phyloP scores from a whole-genome alignment of 768 basidiomycete species.

The Suillus spraguei region DNA sequence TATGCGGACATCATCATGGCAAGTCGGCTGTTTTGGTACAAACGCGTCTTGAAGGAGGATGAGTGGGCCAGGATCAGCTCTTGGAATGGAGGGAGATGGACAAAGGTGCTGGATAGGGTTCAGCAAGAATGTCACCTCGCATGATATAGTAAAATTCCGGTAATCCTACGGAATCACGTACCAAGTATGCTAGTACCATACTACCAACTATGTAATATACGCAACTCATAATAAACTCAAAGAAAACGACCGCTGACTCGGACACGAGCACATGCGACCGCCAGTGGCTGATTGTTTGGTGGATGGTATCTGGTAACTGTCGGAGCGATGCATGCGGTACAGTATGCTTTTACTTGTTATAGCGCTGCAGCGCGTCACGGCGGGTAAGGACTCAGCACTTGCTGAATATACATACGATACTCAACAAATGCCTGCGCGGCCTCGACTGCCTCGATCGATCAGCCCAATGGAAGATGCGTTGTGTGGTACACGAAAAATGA shows the following conservation, averaged over 20 bases:
- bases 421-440: slow-evolving; percentile 11
- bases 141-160: neutral
- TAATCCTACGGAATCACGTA: no score
- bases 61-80: slow-evolving; percentile 5
- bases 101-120: slow-evolving; percentile 5
- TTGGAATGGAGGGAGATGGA: slow-evolving; percentile 12
- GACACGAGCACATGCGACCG: no score
- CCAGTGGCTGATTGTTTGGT: no score
- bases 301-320: no score
- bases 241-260: no score
- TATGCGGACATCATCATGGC: slow-evolving; percentile 13
- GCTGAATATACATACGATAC: neutral
- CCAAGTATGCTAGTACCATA: no score
- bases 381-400: no score
- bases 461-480: neutral
- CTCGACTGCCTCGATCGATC: neutral
- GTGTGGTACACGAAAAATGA: neutral
- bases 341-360: no score
- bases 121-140: slow-evolving; percentile 3
- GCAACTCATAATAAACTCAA: no score
- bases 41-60: slow-evolving; percentile 8
- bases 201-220: no score
- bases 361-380: neutral
- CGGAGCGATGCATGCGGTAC: no score
- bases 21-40: slow-evolving; percentile 10